Conservation (phyloP, 768 basidiomycete genomes). For the Vishniacozyma victoriae region DNA sequence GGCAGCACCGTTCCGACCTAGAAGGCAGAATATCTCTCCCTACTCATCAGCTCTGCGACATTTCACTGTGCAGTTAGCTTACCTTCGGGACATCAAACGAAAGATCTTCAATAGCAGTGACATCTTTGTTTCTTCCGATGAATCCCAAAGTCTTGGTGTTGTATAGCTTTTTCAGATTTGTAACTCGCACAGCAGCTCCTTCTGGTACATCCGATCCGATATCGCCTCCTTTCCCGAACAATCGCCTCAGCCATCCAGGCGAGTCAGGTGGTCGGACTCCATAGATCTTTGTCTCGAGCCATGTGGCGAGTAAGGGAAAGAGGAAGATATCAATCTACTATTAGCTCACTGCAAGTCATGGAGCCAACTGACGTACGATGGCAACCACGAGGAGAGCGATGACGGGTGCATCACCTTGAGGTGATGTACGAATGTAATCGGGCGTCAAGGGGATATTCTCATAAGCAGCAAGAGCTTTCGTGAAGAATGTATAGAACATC, state of each 20-base stretch:
- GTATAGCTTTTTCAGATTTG: slow-evolving; percentile 18
- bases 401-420: slow-evolving; percentile 55
- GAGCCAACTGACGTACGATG: slow-evolving; percentile 51
- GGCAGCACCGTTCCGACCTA: slow-evolving; percentile 67
- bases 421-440: slow-evolving; percentile 57
- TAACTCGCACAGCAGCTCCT: slow-evolving; percentile 13
- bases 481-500: slow-evolving; percentile 66
- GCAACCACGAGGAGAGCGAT: slow-evolving; percentile 61
- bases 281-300: slow-evolving; percentile 60
- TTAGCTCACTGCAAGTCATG: not conserved
- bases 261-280: slow-evolving; percentile 50
- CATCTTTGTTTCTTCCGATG: slow-evolving; percentile 30
- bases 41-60: no score
- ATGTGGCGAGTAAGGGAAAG: slow-evolving; percentile 63
- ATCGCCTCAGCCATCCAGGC: slow-evolving; percentile 2
- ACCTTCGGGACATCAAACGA: slow-evolving; percentile 62
- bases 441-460: slow-evolving; percentile 59
- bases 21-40: slow-evolving; percentile 67
- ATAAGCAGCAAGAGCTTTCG: slow-evolving; percentile 62
- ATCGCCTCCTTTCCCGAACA: not conserved
- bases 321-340: slow-evolving; percentile 63
- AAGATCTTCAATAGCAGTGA: slow-evolving; percentile 63
- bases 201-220: not conserved
- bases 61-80: slow-evolving; percentile 1
- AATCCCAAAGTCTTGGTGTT: slow-evolving; percentile 14